Evolutionary conservation across 1,284 basidiomycete species (phyloP), one percentile per base, ranked within the genome.

Genomic region (Sutorius eximius): DNA sequence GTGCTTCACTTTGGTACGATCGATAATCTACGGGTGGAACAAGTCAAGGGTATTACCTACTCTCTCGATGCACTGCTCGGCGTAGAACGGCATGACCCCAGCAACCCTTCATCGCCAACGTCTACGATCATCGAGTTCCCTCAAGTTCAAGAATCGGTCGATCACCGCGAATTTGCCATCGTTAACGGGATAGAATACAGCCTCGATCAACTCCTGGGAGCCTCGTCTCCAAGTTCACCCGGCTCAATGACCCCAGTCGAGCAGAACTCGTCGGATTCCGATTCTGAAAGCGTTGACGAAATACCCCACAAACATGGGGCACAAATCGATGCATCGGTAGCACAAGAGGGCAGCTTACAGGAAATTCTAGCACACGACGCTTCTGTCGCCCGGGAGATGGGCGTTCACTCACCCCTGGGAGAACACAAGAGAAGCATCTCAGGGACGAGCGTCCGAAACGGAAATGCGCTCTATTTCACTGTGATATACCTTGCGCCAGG

Each of bases 401-500:
- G 87, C 29, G 75, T 82, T 15, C 78, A 75, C 43, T 70, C 81
- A 0, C 54, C 76, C 3, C 64, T 80, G 33, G 73, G 77, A 22
- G 70, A 69, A 27, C 69, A 74, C 41, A 67, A 70, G 52, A 65
- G 71, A 55, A 80, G 75, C 50, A 73, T 76, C 30, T 79, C 76
- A 8, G 75, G 76, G 18, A 75, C 75, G 37, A 74, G 71, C 45
- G 76, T 84, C 41, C 82, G 82, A 62, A 80, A 83, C 5, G 91
- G 89, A 13, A 89, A 96, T 69, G 82, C 86, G 46, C 83, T 98
- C 37, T 96, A 86, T 77, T 99, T 98, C 73, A 78, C 89, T 44
- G 96, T 99, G 65, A 89, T 99, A 61, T 99, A 99, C 75, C 89
- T 99, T 52, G 96, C 96, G 1, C 96, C 96, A 0, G 97, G 97